Evolutionary conservation across 2,329 filamentous ascomycete genomes (phyloP), one percentile per base, ranked within the genome.

Genomic region (Pseudogymnoascus sp.): DNA sequence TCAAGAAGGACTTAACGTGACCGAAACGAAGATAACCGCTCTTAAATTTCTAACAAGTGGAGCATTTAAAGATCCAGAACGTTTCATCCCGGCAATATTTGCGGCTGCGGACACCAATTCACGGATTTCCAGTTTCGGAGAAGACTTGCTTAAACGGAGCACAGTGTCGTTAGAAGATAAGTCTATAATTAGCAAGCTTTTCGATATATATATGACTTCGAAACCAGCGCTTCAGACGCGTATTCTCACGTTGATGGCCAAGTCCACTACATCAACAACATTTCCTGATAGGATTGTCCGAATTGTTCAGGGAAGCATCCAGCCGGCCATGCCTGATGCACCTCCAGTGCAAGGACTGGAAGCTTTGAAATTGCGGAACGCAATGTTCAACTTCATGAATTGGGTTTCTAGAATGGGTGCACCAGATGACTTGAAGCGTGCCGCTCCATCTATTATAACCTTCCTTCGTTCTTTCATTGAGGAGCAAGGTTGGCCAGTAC

Each of bases 91-190:
- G 0, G 88, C 91, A 0, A 75, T 97, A 1, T 91, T 89, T 70
- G 91, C 92, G 4, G 87, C 91, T 25, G 87, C 91, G 0, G 92
- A 92, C 73, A 77, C 86, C 1, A 94, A 97, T 65, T 90, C 87
- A 35, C 83, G 88, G 7, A 86, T 97, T 37, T 86, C 89, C 9
- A 85, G 88, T n/a, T 77, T 90, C n/a, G 93, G 90, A 0, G 91
- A 97, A 61, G 91, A 96, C 67, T 83, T 95, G 57, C 74, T 97
- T 65, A 99, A 97, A 74, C 81, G 92, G 65, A 88, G 84, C 30
- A 81, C 84, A 1, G 82, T 89, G 7, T 85, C 89, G 7, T 76
- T 97, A 25, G 93, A 97, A 71, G 81, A 90, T 64, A 68, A 77
- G 8, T 67, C 72, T 1, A 73, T 91, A 1, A 79, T 96, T 2